These are phyloP conservation scores for Arabidopsis lyrata DNA, from an alignment of 441 rosid species.

Conservation along the genomic window DNA sequence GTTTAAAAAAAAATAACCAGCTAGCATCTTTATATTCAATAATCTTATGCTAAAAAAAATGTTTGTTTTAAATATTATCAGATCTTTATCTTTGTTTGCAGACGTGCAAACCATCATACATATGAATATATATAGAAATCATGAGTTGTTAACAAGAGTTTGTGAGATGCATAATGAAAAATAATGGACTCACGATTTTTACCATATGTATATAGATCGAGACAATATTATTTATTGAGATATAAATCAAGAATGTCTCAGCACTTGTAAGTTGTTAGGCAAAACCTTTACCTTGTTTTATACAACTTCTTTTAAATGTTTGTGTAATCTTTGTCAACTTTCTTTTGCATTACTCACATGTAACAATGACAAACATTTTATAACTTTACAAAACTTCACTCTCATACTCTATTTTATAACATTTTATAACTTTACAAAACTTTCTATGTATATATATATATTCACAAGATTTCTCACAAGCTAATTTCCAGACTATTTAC, in stretches of 20 bases:
- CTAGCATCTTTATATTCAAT: slow-evolving; percentile 7
- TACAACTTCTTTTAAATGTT: too few relatives aligned
- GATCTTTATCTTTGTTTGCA: not conserved
- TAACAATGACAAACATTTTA: too few relatives aligned
- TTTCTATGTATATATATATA: too few relatives aligned
- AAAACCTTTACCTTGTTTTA: too few relatives aligned
- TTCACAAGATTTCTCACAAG: not conserved
- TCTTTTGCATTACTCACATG: too few relatives aligned
- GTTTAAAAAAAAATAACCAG: not conserved
- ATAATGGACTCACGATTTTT: not conserved
- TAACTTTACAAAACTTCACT: too few relatives aligned
- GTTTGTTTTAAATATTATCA: not conserved
- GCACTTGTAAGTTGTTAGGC: too few relatives aligned
- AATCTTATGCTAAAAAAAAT: slow-evolving; percentile 3
- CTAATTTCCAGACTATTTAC: not conserved
- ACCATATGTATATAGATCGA: not conserved
- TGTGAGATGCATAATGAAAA: not conserved
- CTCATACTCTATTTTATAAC: too few relatives aligned
- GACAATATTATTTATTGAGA: not conserved
- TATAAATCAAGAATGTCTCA: not conserved
- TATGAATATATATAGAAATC: not conserved
- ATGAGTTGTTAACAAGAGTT: not conserved
- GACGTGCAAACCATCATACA: slow-evolving; percentile 27
- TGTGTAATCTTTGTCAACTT: too few relatives aligned
- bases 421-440: too few relatives aligned